Percentiles rank a stretch among this genome's conserved stretches.
phyloP scores from a whole-genome alignment of 108 stramenopile species.

The Chaetoceros tenuissimus region DNA sequence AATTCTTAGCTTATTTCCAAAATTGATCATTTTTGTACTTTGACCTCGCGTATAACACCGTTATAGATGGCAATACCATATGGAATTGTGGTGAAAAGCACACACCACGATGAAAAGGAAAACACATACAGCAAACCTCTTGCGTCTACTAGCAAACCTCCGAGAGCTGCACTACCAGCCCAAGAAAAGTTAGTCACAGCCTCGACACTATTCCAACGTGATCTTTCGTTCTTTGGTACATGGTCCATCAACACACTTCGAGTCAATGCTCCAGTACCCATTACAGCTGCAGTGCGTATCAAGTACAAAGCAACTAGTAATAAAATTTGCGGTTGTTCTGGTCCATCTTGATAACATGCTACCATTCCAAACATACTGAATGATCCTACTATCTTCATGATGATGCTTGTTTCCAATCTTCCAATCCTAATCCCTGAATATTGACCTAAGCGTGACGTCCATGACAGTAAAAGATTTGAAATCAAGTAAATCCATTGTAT shows the following conservation, averaged over 20 bases:
- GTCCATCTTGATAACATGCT: conserved; percentile 24
- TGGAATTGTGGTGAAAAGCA: too few relatives aligned
- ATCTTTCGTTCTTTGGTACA: conserved; percentile 46
- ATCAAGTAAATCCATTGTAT: conserved; percentile 50
- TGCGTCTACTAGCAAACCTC: conserved; percentile 60
- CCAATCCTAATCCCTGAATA: conserved; percentile 12
- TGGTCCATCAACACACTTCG: conserved; percentile 60
- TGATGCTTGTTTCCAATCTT: conserved; percentile 37
- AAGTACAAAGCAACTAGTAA: conserved; percentile 44
- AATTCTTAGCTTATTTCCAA: too few relatives aligned
- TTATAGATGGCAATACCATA: too few relatives aligned
- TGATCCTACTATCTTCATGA: conserved; percentile 24
- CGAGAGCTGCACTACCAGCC: conserved; percentile 68
- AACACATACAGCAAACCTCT: too few relatives aligned
- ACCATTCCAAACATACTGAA: conserved; percentile 37
- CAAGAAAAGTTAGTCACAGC: conserved; percentile 55
- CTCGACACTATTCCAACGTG: conserved; percentile 60
- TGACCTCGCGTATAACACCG: too few relatives aligned
- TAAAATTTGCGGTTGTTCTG: conserved; percentile 19
- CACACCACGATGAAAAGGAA: too few relatives aligned
- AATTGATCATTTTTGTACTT: too few relatives aligned
- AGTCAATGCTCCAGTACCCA: conserved; percentile 35
- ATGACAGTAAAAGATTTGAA: conserved; percentile 17
- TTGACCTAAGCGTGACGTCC: conserved; percentile 9
- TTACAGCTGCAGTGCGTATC: conserved; percentile 50